Base-by-base conservation (phyloP, 768 basidiomycete genomes). In the Lentinula guzmanii region DNA sequence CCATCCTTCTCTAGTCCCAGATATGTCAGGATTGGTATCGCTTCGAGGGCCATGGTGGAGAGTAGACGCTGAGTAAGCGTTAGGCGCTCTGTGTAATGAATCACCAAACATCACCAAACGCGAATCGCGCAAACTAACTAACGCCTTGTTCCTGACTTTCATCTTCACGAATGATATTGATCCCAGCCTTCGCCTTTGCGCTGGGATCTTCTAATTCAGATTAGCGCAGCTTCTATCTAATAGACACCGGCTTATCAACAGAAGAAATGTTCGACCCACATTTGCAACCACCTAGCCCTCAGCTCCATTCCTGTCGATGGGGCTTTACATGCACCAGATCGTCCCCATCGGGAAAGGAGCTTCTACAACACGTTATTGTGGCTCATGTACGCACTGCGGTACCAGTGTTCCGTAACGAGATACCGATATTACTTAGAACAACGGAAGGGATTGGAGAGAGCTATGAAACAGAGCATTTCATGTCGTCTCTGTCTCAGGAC, bases 1-100 rank as follows among this genome's bases (percentile, higher is more conserved):
- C 59, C 54, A 65, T 83, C 79, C 0, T 67, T 63, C 18, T 86
- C 79, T 28, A 93, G 79, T 7, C 81, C 84, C 10, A 94, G 76
- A 68, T 82, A 84, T 5, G 68, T 66, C 15, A 81, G 70, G 7
- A 75, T 69, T 5, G 71, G 65, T 39, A 61, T 69, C 62, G 73
- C 72, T 65, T 78, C 68, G 67, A 79, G 77, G 34, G 64, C 2
- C 28, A 53, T 33, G 50, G 11, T 18, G 24, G 3, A 46, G n/a
- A 52, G 16, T 53, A 62, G 53, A 16, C 16, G 10, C 57, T 58
- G 16, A 58, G 52, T 33, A 50, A 46, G 46, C 46, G 8, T 48
- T 42, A 41, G 55, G 42, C 55, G 46, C 42, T 18, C 67, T 7
- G 3, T 13, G 42, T 5, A 39, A 39, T 0, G 9, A 39, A 39